Conservation (phyloP, 805 yeast species). For the Metschnikowia proteae region DNA sequence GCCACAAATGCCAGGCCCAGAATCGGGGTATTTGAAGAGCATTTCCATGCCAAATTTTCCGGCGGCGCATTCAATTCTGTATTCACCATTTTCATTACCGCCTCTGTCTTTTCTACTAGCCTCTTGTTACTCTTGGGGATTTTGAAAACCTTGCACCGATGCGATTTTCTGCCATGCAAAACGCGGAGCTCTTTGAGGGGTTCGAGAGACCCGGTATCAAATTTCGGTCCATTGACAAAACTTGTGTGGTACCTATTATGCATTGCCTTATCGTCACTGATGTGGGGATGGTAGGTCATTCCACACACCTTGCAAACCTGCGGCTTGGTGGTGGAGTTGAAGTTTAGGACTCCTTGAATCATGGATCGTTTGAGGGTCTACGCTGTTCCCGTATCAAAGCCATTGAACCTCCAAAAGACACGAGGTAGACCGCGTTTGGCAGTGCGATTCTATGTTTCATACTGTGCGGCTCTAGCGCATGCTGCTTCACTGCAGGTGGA, state of each 20-base stretch:
- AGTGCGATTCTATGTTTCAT: not conserved
- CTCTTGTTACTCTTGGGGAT: constrained; percentile 22
- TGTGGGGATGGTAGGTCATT: constrained; percentile 47
- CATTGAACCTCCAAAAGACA: not conserved
- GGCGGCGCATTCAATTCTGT: constrained; percentile 54
- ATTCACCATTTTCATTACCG: constrained; percentile 51
- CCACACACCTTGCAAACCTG: constrained; percentile 48
- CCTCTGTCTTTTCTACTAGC: constrained; percentile 26
- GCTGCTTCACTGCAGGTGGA: not conserved
- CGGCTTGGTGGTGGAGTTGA: constrained; percentile 6
- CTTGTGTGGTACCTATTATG: constrained; percentile 53
- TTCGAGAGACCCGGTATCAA: constrained; percentile 29
- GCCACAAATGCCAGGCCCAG: constrained; percentile 43
- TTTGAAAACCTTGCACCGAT: constrained; percentile 17
- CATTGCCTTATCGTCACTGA: constrained; percentile 38
- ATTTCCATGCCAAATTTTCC: constrained; percentile 33
- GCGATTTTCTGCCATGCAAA: constrained; percentile 11
- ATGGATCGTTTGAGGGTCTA: not conserved
- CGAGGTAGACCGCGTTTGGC: not conserved
- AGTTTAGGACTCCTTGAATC: constrained; percentile 12
- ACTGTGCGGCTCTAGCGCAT: not conserved
- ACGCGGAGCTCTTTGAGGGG: constrained; percentile 27
- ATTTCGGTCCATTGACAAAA: constrained; percentile 47
- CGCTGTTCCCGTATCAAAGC: not conserved
- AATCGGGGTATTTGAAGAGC: not conserved